Evolutionary conservation across 2,329 filamentous ascomycete species (phyloP).

Genomic region (Pseudovirgaria hyperparasitica): DNA sequence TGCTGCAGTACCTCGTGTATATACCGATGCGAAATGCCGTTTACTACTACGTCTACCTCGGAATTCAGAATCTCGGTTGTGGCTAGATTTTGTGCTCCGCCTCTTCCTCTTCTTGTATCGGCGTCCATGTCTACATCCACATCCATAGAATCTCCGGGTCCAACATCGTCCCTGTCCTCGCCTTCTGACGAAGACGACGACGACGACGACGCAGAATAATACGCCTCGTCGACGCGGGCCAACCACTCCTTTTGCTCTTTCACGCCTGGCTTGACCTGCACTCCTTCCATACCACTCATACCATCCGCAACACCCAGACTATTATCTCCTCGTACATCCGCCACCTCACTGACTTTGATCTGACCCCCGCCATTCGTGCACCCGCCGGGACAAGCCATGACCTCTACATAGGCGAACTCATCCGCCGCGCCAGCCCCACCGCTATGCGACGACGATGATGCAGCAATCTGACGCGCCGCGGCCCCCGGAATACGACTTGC

Average conservation of each 20-base stretch:
- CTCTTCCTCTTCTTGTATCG: too few relatives aligned
- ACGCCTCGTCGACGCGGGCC: slow-evolving; percentile 50
- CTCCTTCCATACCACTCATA: slow-evolving; percentile 17
- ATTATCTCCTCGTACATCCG: slow-evolving; percentile 23
- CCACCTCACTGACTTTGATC: slow-evolving; percentile 75
- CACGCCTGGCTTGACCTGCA: slow-evolving; percentile 47
- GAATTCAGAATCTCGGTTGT: slow-evolving; percentile 5
- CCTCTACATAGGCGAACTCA: slow-evolving; percentile 89
- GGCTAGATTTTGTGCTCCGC: too few relatives aligned
- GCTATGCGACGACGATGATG: too few relatives aligned
- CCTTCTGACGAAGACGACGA: slow-evolving; percentile 24
- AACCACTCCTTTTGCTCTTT: slow-evolving; percentile 68
- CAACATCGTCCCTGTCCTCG: slow-evolving; percentile 11
- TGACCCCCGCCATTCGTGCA: slow-evolving; percentile 97
- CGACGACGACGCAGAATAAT: slow-evolving; percentile 63
- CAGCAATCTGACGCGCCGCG: too few relatives aligned
- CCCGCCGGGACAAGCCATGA: slow-evolving; percentile 98
- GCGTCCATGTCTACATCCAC: slow-evolving; percentile 23
- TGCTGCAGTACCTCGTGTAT: slow-evolving; percentile 58
- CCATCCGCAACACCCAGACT: slow-evolving; percentile 16
- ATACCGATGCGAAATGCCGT: slow-evolving; percentile 52
- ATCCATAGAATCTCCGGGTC: too few relatives aligned
- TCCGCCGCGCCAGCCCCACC: slow-evolving; percentile 44
- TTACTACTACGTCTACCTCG: slow-evolving; percentile 28
- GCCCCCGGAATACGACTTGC: slow-evolving; percentile 42